Base-by-base conservation (phyloP, 352 stramenopile species). In the Phytophthora rubi region DNA sequence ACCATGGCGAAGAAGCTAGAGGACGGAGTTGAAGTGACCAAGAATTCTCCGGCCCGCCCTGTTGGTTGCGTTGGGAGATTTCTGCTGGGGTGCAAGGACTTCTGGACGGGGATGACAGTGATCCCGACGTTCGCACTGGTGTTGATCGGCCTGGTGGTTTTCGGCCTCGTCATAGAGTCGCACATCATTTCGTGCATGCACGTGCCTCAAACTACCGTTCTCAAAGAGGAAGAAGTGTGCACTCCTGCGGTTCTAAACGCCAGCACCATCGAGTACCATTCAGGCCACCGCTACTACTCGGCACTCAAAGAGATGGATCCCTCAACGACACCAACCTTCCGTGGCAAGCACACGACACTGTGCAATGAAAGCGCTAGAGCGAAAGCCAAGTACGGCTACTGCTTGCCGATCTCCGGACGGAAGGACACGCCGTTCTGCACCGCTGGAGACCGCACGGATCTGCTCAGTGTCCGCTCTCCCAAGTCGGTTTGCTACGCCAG, bases 351-450 rank as follows among this genome's bases (percentile, higher is more conserved):
- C 35, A 44, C 35, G 4, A 33, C 52, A 2, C 62, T 79, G 4
- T 79, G 72, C 45, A 48, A 79, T 18, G 54, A 45, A 44, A n/a
- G 23, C 21, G 51, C 26, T 26, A 53, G 37, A 21, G 42, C 7
- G n/a, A 54, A 60, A 21, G 30, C 28, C 0, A 75, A 64, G 23
- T 66, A 53, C 37, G n/a, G 53, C 54, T 85, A 84, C 56, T 89
- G 82, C 9, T 75, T 89, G 12, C 82, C 82, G 42, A 86, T 89
- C 30, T 79, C 72, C 4, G 82, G 70, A 3, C 70, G 79, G 32
- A 81, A 79, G 49, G 80, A 89, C 52, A 65, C 76, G 4, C 70
- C 75, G 32, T 84, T 78, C 70, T 89, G 82, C 65, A 67, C 55
- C 4, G 65, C 49, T 2, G 70, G 75, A 2, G 79, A 89, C 63